Conservation (phyloP, 352 stramenopile genomes). For the Phytopythium montanum region DNA sequence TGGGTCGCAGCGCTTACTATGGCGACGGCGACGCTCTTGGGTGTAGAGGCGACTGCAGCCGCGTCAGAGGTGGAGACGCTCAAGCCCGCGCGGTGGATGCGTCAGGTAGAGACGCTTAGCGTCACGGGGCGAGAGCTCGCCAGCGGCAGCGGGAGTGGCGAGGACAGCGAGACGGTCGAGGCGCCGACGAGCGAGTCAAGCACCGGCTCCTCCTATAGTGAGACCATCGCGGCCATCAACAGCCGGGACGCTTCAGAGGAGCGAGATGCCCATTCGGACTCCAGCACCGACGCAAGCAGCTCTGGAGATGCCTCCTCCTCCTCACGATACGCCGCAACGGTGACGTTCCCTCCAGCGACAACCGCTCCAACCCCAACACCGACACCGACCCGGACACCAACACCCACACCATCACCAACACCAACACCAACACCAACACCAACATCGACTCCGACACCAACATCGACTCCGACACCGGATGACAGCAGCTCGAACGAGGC, state of each 20-base stretch:
- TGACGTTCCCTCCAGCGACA: background rate
- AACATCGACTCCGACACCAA: background rate
- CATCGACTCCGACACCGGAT: background rate
- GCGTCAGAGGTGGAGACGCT: background rate
- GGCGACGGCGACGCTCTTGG: background rate
- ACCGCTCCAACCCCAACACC: background rate
- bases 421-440: background rate
- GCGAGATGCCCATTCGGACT: background rate
- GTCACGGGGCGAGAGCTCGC: background rate
- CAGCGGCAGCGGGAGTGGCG: background rate
- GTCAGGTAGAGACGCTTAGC: background rate
- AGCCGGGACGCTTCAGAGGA: background rate
- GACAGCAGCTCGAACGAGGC: constrained; percentile 1
- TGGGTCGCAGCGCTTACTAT: background rate
- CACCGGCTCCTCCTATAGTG: background rate
- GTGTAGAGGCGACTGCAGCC: background rate
- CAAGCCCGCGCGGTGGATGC: background rate
- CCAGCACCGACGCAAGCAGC: background rate
- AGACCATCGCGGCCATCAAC: constrained; percentile 1
- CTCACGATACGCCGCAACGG: background rate
- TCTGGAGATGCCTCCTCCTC: background rate
- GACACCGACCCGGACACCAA: background rate
- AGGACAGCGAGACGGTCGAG: background rate
- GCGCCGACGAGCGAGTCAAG: background rate
- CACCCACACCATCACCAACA: background rate